A percentile compares a stretch with the other conserved stretches of the same genome.
Evolutionary conservation across 208 protist genomes (phyloP).

Genomic region (Trypanosoma platydactyli): DNA sequence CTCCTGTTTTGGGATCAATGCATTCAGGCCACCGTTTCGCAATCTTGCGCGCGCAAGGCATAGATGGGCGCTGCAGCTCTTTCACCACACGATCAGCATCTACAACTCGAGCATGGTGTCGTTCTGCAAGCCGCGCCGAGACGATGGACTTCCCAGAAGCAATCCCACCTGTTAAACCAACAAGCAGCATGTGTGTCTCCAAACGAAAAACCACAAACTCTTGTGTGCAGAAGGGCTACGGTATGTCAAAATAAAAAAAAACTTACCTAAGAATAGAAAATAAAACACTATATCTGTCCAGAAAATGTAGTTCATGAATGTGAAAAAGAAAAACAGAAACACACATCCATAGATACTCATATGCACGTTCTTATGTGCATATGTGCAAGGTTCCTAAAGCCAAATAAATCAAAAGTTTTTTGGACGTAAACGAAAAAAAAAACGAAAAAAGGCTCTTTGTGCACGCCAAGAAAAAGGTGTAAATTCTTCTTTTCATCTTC

Average conservation of each 20-base stretch:
- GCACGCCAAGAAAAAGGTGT: conserved; percentile 9
- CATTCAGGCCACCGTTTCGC: conserved; percentile 68
- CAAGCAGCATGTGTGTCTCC: conserved; percentile 60
- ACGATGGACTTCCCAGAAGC: conserved; percentile 91
- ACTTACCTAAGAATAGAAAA: not conserved
- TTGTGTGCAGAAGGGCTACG: too few species aligned
- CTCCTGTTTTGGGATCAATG: conserved; percentile 56
- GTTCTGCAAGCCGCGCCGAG: conserved; percentile 42
- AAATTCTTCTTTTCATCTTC: not conserved
- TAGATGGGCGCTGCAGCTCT: conserved; percentile 69
- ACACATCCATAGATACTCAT: not conserved
- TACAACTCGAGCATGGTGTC: conserved; percentile 68
- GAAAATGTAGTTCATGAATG: not conserved
- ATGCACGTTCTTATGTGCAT: conserved; percentile 10
- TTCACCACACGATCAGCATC: conserved; percentile 79
- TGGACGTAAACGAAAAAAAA: conserved; percentile 7
- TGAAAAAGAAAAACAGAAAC: not conserved
- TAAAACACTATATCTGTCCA: not conserved
- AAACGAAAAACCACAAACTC: not conserved
- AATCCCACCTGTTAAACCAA: conserved; percentile 92
- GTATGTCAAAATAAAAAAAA: conserved; percentile 21
- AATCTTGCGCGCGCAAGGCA: conserved; percentile 63
- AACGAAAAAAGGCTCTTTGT: conserved; percentile 8
- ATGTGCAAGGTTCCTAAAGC: conserved; percentile 3
- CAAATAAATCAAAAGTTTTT: not conserved